Evolutionary conservation across 805 yeast species (phyloP), one percentile per base, ranked within the genome.

Genomic region (Saccharomycopsis oosterbeekiorum): DNA sequence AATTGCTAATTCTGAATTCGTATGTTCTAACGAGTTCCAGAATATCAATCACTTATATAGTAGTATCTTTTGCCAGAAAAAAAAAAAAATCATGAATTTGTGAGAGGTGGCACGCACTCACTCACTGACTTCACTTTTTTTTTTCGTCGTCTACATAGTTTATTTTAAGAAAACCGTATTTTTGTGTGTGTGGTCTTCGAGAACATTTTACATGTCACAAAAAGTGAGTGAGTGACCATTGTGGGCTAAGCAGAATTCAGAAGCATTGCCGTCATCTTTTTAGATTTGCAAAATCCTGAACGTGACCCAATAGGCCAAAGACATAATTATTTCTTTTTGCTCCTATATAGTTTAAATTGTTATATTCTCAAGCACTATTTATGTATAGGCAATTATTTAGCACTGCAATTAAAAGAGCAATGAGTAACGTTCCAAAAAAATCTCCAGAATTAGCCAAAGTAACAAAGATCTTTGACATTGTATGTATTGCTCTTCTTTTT

Each of bases 361-460:
- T 29, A 29, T 29, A 29, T 3, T 6, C 34, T 29, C 6, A 29
- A 3, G 34, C 34, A 15, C 9, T 37, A 21, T 26, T 47, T 47
- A 47, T 47, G 53, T 21, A 47, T 24, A 53, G 21, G 29, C 56
- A 53, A 34, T n/a, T 53, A 19, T 53, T 36, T 21, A 29, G 39
- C 56, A 29, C 6, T 10, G 29, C n/a, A 14, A 53, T 11, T 15
- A 29, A 29, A 34, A 53, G 56, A 53, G 19, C 56, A 9, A 53
- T 36, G 41, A 17, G 17, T 24, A 29, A 11, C 41, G 24, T 34
- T 15, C 41, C 62, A 19, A 62, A 62, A 36, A 59, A 59, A 34
- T 24, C 62, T 1, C 55, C 64, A 19, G 62, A 62, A 34, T 55
- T 62, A 24, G 62, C 64, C 54, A 59, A 59, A 42, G 37, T 62